Percentiles rank a stretch among this genome's conserved stretches.
phyloP scores from a whole-genome alignment of 495 filamentous ascomycete genomes.

The Pseudevernia furfuracea region DNA sequence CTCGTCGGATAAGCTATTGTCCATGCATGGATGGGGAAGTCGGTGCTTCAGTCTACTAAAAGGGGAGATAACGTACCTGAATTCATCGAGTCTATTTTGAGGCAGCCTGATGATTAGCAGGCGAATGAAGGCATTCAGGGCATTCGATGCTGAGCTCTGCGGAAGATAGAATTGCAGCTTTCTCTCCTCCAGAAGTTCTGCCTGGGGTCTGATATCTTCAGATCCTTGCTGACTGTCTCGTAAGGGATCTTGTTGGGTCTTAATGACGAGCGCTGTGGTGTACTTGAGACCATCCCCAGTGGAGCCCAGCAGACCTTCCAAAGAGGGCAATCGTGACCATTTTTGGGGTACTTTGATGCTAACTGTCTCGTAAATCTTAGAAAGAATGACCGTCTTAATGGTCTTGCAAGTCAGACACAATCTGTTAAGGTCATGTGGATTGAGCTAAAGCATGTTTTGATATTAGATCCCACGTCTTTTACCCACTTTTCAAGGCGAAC shows the following conservation, averaged over 20 bases:
- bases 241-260: not conserved
- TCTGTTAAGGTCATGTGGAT: not conserved
- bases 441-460: not conserved
- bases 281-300: not conserved
- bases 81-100: not conserved
- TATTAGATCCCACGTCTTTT: not conserved
- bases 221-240: not conserved
- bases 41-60: not conserved
- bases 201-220: not conserved
- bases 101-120: not conserved
- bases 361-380: not conserved
- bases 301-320: not conserved
- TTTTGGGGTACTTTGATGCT: not conserved
- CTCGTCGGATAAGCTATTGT: not conserved
- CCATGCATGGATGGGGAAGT: not conserved
- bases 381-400: not conserved
- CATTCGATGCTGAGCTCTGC: not conserved
- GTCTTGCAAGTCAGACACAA: not conserved
- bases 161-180: not conserved
- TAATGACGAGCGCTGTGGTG: not conserved
- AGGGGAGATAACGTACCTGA: not conserved
- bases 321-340: not conserved
- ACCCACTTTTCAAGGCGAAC: not conserved
- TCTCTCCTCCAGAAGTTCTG: not conserved
- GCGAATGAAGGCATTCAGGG: not conserved